Evolutionary conservation across 805 yeast genomes (phyloP), one percentile per base, ranked within the genome.

Genomic region (Candida alai): DNA sequence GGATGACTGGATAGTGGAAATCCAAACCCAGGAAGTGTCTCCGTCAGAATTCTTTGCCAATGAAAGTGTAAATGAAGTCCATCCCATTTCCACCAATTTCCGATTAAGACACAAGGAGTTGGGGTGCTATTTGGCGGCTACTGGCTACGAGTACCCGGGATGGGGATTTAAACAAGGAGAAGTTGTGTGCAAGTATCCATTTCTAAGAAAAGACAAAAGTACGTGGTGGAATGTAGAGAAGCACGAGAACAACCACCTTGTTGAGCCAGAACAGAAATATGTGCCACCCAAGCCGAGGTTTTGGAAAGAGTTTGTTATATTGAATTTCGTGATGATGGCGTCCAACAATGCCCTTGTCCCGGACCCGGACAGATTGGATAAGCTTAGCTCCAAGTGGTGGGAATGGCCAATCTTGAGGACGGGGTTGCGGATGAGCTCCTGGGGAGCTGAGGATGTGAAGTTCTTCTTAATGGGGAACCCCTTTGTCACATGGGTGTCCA

Each of bases 141-240:
- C 87, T 1, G 88, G 87, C 28, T 58, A 62, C 35, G 54, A 77
- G 4, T 73, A 77, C 45, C 95, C 95, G 11, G 72, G 76, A 9
- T 84, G 95, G 95, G 95, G 94, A 30, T 84, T 76, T 62, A 78
- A 78, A 51, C 95, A 84, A 58, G 81, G 84, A 32, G 95, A 84
- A 58, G 85, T 84, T 26, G 74, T 79, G 6, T 84, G 95, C 58
- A 75, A 75, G 43, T 51, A 65, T 5, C 57, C 74, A 0, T 64
- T 78, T 51, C 58, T 74, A 18, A 43, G 57, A 8, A 65, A 65
- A 35, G 87, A 83, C 55, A 76, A 77, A 51, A 66, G 73, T 35
- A 77, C 88, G 6, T 78, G 84, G 82, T 84, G 94, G 94, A 84
- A 84, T 58, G 56, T 84, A 36, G 94, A 84, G 56, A 73, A 73